A percentile compares a stretch with the other conserved stretches of the same genome.
Evolutionary conservation across 306 rosid genomes (phyloP).

Genomic region (Medicago lupulina): DNA sequence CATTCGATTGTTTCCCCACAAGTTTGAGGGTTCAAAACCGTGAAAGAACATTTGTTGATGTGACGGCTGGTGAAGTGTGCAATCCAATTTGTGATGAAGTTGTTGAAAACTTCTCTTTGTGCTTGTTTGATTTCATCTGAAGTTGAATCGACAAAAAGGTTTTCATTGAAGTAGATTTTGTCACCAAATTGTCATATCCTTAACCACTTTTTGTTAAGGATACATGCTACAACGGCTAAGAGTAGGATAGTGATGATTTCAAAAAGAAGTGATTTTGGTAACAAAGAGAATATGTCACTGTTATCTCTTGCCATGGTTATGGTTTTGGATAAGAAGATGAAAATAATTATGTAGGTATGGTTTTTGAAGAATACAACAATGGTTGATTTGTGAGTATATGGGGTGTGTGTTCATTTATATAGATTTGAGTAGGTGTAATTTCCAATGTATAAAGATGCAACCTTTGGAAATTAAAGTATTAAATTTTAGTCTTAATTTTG

Average conservation of each 20-base stretch:
- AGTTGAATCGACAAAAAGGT: neutral
- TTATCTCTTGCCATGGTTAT: neutral
- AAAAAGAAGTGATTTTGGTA: neutral
- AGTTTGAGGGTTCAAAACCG: neutral
- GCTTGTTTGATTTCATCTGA: neutral
- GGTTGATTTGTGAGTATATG: no score
- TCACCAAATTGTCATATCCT: conserved; percentile 1
- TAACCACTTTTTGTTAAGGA: conserved; percentile 1
- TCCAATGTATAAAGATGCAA: no score
- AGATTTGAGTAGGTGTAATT: no score
- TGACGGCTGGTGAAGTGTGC: neutral
- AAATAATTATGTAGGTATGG: no score
- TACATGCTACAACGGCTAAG: neutral
- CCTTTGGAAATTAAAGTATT: no score
- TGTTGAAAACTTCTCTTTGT: neutral
- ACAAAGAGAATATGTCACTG: neutral
- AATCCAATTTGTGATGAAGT: neutral
- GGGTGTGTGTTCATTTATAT: no score
- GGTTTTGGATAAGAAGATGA: no score
- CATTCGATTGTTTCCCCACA: neutral
- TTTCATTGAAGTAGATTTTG: conserved; percentile 30
- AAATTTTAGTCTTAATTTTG: no score
- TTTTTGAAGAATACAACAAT: no score
- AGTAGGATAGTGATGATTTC: neutral
- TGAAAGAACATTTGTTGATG: conserved; percentile 19